Evolutionary conservation across 2,329 filamentous ascomycete genomes (phyloP), one percentile per base, ranked within the genome.

Genomic region (Raffaelea albimanens): DNA sequence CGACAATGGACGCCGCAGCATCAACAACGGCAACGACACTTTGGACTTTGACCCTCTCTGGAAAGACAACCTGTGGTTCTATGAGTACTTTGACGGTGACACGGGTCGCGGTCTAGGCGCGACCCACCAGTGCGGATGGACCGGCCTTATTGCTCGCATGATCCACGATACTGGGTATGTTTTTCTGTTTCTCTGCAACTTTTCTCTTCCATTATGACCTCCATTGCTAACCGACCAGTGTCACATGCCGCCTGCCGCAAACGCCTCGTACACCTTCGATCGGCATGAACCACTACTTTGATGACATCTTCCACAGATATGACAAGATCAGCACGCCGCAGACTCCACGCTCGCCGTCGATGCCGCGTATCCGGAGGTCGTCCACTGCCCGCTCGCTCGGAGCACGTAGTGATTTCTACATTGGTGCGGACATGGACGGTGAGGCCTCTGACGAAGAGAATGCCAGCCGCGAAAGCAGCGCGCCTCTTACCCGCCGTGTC

Each of bases 31-130:
- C 18, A 88, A 85, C 56, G 83, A 96, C 57, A 76, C 83, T 55
- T 80, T 96, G 29, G 89, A 97, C 67, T 95, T 86, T 59, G 89
- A 97, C 60, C 83, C 87, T 21, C 73, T 95, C 65, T 97, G 91
- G 91, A 91, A 85, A 64, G 90, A 94, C 59, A 80, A 90, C 59
- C 72, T 97, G 58, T 96, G 88, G 87, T 97, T 95, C 74, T 85
- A 95, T 62, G 91, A 97, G 64, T 97, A 94, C 73, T 97, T 97
- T 61, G 91, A 97, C 61, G 91, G 89, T 36, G 90, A 97, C 62
- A 83, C 75, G 44, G 91, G 91, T 14, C 84, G 89, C 55, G 91
- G 93, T 16, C 76, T 97, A 1, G 91, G 91, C 49, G 88, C 91
- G 34, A 91, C 83, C 43, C 93, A 97, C 65, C 93, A 97, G 65